A percentile compares a stretch with the other conserved stretches of the same genome.
These are phyloP conservation scores for Oleoguttula mirabilis DNA, from an alignment of 495 filamentous ascomycete species.

Conservation along the genomic window DNA sequence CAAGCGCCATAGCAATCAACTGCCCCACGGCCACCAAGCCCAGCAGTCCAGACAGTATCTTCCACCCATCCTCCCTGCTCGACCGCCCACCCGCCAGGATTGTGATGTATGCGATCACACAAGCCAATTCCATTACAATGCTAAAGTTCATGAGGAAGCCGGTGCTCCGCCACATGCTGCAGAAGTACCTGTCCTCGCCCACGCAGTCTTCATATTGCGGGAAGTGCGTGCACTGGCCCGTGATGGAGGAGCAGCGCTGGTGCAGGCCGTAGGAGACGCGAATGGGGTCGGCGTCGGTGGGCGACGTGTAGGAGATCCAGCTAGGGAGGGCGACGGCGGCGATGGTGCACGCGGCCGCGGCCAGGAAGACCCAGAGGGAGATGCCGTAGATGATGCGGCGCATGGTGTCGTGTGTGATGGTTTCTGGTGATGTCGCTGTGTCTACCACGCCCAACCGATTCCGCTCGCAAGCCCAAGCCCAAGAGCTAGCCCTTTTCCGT, in stretches of 20 bases:
- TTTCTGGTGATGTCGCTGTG: no score
- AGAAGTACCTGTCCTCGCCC: conserved; percentile 63
- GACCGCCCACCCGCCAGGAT: conserved; percentile 65
- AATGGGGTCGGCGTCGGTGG: conserved; percentile 37
- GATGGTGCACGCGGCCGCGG: conserved; percentile 60
- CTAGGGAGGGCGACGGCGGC: conserved; percentile 58
- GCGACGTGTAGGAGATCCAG: conserved; percentile 47
- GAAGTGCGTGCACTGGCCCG: conserved; percentile 44
- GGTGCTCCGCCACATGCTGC: conserved; percentile 78
- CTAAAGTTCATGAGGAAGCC: conserved; percentile 79
- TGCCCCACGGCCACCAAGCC: conserved; percentile 48
- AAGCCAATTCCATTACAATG: conserved; percentile 61
- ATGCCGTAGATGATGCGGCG: conserved; percentile 31
- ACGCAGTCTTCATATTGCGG: conserved; percentile 55
- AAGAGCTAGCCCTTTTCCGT: no score
- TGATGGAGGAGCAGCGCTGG: conserved; percentile 56
- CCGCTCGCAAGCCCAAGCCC: no score
- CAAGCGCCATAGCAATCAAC: conserved; percentile 59
- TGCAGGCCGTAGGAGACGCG: conserved; percentile 69
- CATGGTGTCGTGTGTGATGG: no score
- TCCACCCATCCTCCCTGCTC: conserved; percentile 68
- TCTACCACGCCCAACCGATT: no score
- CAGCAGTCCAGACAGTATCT: conserved; percentile 52
- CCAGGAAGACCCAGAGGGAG: conserved; percentile 29
- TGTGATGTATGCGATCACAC: conserved; percentile 59